phyloP scores from a whole-genome alignment of 2,329 filamentous ascomycete species.

The Aspergillus texensis region DNA sequence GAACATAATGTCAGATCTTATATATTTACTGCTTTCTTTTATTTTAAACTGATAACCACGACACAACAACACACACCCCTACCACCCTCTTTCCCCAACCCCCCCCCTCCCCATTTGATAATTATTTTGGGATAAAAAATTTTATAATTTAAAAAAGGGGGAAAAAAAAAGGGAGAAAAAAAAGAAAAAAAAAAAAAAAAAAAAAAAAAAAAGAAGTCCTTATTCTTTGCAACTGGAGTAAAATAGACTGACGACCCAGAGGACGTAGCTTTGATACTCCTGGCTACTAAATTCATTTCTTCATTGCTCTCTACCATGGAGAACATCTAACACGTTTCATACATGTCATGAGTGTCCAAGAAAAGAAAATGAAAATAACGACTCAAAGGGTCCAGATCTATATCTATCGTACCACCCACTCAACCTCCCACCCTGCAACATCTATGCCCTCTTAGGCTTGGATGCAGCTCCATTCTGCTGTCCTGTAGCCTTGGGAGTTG shows the following conservation, averaged over 20 bases:
- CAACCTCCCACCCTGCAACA: constrained; percentile 20
- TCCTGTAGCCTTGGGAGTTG: constrained; percentile 18
- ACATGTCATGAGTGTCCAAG: constrained; percentile 21
- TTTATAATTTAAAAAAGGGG: too few relatives aligned
- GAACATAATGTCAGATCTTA: too few relatives aligned
- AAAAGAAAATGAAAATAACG: constrained; percentile 6
- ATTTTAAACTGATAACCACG: too few relatives aligned
- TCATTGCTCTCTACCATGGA: constrained; percentile 17
- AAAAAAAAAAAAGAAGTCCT: neutral
- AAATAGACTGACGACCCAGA: neutral
- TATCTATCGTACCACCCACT: constrained; percentile 24
- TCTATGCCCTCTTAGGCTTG: constrained; percentile 42
- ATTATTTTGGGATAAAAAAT: too few relatives aligned
- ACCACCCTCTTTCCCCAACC: too few relatives aligned
- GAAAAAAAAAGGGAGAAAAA: too few relatives aligned
- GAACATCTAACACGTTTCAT: constrained; percentile 22
- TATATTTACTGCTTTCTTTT: too few relatives aligned
- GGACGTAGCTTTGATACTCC: neutral
- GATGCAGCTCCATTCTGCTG: constrained; percentile 34
- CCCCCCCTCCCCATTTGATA: too few relatives aligned
- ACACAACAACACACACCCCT: too few relatives aligned
- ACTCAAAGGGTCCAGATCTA: constrained; percentile 19
- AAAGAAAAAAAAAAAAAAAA: neutral
- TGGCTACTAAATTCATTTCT: constrained; percentile 9
- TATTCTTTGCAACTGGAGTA: neutral